Evolutionary conservation across 495 filamentous ascomycete genomes (phyloP), one percentile per base, ranked within the genome.

Genomic region (Talaromyces trachyspermus): DNA sequence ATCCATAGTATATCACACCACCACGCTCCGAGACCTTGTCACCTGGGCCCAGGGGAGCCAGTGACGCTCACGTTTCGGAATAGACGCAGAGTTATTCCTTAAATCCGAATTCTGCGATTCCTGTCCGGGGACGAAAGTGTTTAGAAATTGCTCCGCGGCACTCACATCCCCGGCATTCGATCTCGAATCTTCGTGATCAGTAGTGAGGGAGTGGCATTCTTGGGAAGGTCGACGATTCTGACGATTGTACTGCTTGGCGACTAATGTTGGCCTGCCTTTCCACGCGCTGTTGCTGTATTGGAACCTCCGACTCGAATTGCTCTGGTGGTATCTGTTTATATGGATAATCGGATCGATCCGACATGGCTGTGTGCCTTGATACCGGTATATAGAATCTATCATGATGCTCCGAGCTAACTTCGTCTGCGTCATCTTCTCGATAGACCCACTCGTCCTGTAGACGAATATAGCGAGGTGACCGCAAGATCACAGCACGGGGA

Each of bases 81-180:
- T 20, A 18, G 23, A 39, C 1, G 19, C 29, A 8, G 33, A 43
- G 37, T 53, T 39, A n/a, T 50, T 38, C 14, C 18, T 42, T 32
- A 15, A 15, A 25, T 48, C 39, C 22, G 39, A 42, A 14, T 23
- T 42, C 7, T n/a, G n/a, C n/a, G 20, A 15, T 6, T 42, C 48
- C 33, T 52, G 41, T 9, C 43, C 48, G 30, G 66, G 67, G n/a
- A 49, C 50, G 22, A 70, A 61, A 19, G 61, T 55, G 29, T 64
- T 62, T 5, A 72, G 51, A 32, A 75, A 73, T 12, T 58, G 55
- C 29, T 73, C 69, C 5, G 69, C 70, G 18, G 65, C 64, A 47
- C 54, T 57, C 9, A 49, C 5, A 22, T 49, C 46, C 20, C 49
- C 39, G 15, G 20, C 39, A 42, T 24, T 42, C 19, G 39, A 42